These are phyloP conservation scores for Beta macrorhiza DNA, from an alignment of 179 eudicot species.

Conservation along the genomic window DNA sequence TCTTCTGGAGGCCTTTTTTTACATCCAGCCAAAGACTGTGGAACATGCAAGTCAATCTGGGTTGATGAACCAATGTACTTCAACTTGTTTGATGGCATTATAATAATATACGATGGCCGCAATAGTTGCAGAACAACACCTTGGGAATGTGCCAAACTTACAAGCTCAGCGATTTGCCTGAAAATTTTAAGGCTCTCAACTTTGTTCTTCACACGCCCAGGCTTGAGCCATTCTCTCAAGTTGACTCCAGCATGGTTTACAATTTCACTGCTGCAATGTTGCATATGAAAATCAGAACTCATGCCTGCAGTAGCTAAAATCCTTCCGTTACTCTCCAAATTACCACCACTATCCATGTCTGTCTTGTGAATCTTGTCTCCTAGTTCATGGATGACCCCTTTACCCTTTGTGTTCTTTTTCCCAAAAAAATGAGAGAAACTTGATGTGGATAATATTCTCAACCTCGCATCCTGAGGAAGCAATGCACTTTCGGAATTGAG, in stretches of 20 bases:
- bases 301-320: slow-evolving; percentile 13
- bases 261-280: slow-evolving; percentile 20
- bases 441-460: slow-evolving; percentile 36
- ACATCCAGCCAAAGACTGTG: slow-evolving; percentile 14
- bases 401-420: slow-evolving; percentile 36
- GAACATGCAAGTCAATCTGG: slow-evolving; percentile 18
- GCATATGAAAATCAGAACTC: slow-evolving; percentile 21
- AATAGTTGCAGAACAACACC: slow-evolving; percentile 46
- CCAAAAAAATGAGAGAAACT: slow-evolving; percentile 44
- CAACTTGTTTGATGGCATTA: slow-evolving; percentile 34
- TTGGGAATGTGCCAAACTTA: slow-evolving; percentile 45
- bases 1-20: slow-evolving; percentile 38
- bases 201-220: slow-evolving; percentile 33
- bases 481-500: slow-evolving; percentile 24
- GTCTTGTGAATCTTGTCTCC: slow-evolving; percentile 8
- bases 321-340: slow-evolving; percentile 21
- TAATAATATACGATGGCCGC: slow-evolving; percentile 42
- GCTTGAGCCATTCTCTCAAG: slow-evolving; percentile 58
- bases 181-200: slow-evolving; percentile 45
- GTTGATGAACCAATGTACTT: slow-evolving; percentile 39
- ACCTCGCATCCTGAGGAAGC: slow-evolving; percentile 31
- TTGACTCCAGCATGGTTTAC: slow-evolving; percentile 29
- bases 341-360: slow-evolving; percentile 9
- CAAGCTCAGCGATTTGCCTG: slow-evolving; percentile 48
- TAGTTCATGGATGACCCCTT: slow-evolving; percentile 30